Evolutionary conservation across 192 early-diverging fungal genomes (phyloP).

Genomic region (Gonapodya prolifera): DNA sequence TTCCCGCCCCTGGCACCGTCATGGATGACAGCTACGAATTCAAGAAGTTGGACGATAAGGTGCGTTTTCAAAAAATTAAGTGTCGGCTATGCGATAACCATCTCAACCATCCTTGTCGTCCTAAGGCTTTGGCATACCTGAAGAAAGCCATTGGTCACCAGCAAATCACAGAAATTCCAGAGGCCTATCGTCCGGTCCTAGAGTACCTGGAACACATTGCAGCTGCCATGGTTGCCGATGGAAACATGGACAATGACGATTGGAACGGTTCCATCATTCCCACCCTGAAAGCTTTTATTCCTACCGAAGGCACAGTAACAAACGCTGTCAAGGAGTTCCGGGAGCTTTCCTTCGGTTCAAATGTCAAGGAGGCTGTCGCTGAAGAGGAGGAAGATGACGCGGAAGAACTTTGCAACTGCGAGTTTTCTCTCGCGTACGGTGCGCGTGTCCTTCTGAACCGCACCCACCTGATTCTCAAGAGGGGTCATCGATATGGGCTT

Average conservation of each 20-base stretch:
- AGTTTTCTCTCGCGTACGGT: conserved; percentile 42
- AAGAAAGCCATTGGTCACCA: not conserved
- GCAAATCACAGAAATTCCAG: not conserved
- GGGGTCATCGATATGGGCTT: conserved; percentile 66
- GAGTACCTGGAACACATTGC: conserved; percentile 47
- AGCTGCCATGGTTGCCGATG: conserved; percentile 41
- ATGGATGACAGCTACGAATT: conserved; percentile 19
- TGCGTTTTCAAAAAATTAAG: no score
- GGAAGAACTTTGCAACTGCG: conserved; percentile 34
- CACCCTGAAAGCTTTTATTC: conserved; percentile 19
- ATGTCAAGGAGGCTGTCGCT: conserved; percentile 12
- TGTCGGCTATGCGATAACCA: not conserved
- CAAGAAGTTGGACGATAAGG: not conserved
- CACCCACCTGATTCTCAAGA: conserved; percentile 43
- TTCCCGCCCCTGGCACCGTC: conserved; percentile 35
- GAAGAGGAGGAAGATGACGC: conserved; percentile 36
- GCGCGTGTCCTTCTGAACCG: conserved; percentile 41
- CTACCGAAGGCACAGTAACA: not conserved
- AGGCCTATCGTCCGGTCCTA: conserved; percentile 21
- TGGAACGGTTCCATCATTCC: conserved; percentile 51
- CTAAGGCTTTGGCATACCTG: not conserved
- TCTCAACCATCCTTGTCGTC: not conserved
- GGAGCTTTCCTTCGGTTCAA: not conserved
- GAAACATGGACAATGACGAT: conserved; percentile 49
- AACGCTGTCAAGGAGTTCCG: not conserved